These are phyloP conservation scores for Pluteus cervinus DNA, from an alignment of 768 basidiomycete genomes.

Conservation along the genomic window DNA sequence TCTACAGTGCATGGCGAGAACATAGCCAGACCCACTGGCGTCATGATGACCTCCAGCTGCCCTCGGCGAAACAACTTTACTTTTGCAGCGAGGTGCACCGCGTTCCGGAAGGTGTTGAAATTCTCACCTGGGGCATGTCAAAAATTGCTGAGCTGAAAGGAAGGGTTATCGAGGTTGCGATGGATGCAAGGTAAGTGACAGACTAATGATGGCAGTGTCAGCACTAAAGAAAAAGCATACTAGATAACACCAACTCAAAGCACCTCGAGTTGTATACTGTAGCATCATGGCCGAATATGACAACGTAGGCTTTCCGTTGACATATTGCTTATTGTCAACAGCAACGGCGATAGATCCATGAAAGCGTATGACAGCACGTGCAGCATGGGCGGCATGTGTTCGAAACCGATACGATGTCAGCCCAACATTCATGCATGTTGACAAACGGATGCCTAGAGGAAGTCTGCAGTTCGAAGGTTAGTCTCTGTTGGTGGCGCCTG, in stretches of 20 bases:
- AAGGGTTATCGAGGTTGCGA: no score
- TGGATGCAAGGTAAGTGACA: no score
- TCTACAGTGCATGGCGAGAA: no score
- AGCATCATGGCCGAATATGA: constrained; percentile 13
- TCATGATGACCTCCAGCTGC: no score
- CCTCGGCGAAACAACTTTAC: no score
- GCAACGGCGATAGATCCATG: constrained; percentile 9
- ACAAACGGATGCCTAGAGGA: constrained; percentile 8
- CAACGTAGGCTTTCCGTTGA: constrained; percentile 16
- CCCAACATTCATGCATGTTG: constrained; percentile 9
- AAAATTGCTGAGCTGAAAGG: no score
- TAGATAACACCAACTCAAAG: constrained; percentile 15
- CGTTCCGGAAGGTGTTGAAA: no score
- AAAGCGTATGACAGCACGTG: constrained; percentile 10
- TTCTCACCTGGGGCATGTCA: no score
- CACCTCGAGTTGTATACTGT: constrained; percentile 18
- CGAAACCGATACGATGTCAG: constrained; percentile 8
- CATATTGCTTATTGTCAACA: constrained; percentile 16
- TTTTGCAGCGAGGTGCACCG: no score
- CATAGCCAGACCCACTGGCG: no score
- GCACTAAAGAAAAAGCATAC: constrained; percentile 14
- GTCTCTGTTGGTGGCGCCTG: constrained; percentile 15
- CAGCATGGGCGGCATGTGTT: constrained; percentile 10
- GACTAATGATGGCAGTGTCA: no score
- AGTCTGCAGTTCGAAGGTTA: constrained; percentile 11